Base-by-base conservation (phyloP, 208 protist genomes). In the Acanthamoeba lenticulata region DNA sequence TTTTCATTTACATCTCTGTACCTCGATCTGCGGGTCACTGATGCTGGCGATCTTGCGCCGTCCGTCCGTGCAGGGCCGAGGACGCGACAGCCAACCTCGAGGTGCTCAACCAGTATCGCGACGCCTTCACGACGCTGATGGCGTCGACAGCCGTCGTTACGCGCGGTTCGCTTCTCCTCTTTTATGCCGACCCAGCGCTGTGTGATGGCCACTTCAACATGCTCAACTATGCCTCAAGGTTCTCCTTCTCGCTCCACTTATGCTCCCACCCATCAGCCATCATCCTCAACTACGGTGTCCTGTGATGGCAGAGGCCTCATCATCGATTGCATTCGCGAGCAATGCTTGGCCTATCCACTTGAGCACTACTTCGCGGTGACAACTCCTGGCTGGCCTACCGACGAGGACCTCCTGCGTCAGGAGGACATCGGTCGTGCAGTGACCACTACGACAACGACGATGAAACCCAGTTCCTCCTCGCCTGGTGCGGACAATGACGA, bases 51-150 rank as follows among this genome's bases (percentile, higher is more conserved):
- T 77, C 15, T 77, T 38, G 34, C 29, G 34, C 9, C 29, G 15
- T 40, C 24, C 67, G 15, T 77, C 24, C 9, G 15, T 13, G n/a
- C 81, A 67, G 52, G 81, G 15, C 24, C 0, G 34, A 34, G 5
- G 81, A 90, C 29, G 81, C 42, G n/a, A 90, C 52, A 0, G 42
- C 45, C 5, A 21, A 65, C 15, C 38, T 90, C 27, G 81, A 44
- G 32, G 81, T 90, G 49, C 49, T 90, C 32, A 90, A 90, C 49
- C 24, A 90, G 36, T 90, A 90, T 47, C n/a, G 81, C 21, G 81
- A 90, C 49, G 19, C 3, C 0, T 90, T 90, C 24, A n/a, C 65
- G 0, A 2, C 9, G 52, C 60, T 90, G 81, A 65, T 90, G 1
- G 49, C n/a, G n/a, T 0, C 21, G 19, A 44, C 9, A 34, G 49